Base-by-base conservation (phyloP, 129 eudicot genomes). In the Smallanthus sonchifolius region DNA sequence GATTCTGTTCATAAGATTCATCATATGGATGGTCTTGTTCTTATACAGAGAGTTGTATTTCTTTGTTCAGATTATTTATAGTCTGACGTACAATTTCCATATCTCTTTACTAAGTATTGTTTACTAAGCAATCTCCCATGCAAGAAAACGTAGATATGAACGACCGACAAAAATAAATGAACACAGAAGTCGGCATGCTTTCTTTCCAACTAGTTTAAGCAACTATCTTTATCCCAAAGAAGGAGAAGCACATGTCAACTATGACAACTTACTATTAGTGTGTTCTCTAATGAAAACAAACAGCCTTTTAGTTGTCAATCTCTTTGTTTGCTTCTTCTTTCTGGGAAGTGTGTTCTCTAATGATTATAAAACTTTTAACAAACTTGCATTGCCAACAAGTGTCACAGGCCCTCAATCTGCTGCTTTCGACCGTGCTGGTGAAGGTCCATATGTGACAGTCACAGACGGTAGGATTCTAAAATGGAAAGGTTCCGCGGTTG, bases 381-480 rank as follows among this genome's bases (percentile, higher is more conserved):
- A 79, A 30, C 73, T 79, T 15, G 51, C 5, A 6, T 69, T 83
- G 72, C 84, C 87, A 5, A 39, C 82, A 15, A 63, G 47, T 52
- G 84, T 67, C 34, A 70, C 79, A 0, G 83, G 82, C 3, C 84
- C 84, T 0, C 80, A 82, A 65, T 78, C 86, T 2, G 82, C 77
- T 30, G 77, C 84, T 0, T 72, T 85, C 4, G 85, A 82, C 40
- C 81, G 65, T 7, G 67, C 60, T n/a, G 84, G 89, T 38, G 60
- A 54, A 7, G 89, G 89, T 6, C 89, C 84, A 1, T 85, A 85
- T 7, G 75, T 77, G 9, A 65, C 77, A 2, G 70, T 79, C 4
- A 64, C 83, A 35, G 89, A 82, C 47, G 89, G 86, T 52, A 34
- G 89, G 35, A 71, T 85, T 24, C 84, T 85, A 3, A 79, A 79